phyloP scores from a whole-genome alignment of 805 yeast genomes.

The Candida pseudoglaebosa region DNA sequence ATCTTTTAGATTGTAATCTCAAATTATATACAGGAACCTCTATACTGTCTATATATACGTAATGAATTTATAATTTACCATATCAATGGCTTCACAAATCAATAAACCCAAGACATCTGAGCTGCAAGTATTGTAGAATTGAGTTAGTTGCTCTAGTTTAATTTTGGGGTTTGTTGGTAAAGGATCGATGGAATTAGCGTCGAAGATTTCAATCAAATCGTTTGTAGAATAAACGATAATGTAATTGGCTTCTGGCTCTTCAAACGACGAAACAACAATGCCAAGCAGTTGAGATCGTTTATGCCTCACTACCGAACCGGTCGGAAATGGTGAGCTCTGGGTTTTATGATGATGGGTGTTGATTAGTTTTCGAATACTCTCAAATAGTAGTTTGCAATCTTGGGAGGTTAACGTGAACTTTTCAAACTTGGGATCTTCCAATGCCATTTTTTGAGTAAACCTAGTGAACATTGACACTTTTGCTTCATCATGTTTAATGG shows the following conservation, averaged over 20 bases:
- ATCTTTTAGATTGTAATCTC: no score
- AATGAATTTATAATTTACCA: background rate
- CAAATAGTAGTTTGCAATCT: background rate
- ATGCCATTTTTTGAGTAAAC: no score
- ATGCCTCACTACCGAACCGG: constrained; percentile 4
- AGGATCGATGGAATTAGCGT: constrained; percentile 7
- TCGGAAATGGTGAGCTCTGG: background rate
- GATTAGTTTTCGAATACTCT: background rate
- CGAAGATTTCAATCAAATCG: constrained; percentile 14
- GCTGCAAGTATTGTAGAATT: constrained; percentile 2
- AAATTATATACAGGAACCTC: background rate
- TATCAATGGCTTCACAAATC: constrained; percentile 1
- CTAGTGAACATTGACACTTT: constrained; percentile 4
- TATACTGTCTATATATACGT: background rate
- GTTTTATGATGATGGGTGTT: background rate
- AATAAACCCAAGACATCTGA: constrained; percentile 2
- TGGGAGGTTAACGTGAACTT: constrained; percentile 2
- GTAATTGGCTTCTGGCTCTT: constrained; percentile 2
- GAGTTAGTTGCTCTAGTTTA: background rate
- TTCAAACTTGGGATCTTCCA: background rate
- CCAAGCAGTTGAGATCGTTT: constrained; percentile 9
- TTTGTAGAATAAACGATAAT: constrained; percentile 14
- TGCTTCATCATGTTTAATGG: constrained; percentile 4
- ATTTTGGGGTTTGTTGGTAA: constrained; percentile 2
- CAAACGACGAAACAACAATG: constrained; percentile 9